These are phyloP conservation scores for Xylariomycetidae sp. DNA, from an alignment of 2,329 filamentous ascomycete species.

Conservation along the genomic window DNA sequence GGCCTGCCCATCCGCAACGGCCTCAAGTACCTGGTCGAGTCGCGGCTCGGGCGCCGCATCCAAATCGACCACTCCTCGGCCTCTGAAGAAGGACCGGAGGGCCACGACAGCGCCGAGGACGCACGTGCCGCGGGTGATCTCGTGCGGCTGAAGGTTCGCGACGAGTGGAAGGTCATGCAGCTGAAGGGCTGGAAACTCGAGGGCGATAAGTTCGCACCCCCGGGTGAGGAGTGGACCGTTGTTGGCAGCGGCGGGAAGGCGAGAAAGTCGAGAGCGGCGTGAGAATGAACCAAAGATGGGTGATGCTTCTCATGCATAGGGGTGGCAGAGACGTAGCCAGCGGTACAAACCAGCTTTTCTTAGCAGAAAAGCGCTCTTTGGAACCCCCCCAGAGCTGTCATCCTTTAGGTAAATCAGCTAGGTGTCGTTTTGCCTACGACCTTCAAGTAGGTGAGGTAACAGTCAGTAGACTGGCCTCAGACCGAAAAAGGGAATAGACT, in stretches of 20 bases:
- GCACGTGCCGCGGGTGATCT: slow-evolving; percentile 84
- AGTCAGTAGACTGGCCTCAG: no score
- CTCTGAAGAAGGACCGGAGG: slow-evolving; percentile 39
- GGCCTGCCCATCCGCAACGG: slow-evolving; percentile 74
- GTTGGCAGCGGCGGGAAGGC: no score
- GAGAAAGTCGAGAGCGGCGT: slow-evolving; percentile 15
- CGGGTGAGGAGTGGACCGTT: slow-evolving; percentile 21
- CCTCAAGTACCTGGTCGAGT: slow-evolving; percentile 67
- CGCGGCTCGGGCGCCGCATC: slow-evolving; percentile 68
- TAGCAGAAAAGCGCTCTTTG: no score
- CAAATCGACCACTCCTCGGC: slow-evolving; percentile 53
- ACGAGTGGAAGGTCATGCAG: slow-evolving; percentile 64
- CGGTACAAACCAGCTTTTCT: no score
- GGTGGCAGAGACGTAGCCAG: no score
- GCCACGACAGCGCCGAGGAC: slow-evolving; percentile 92
- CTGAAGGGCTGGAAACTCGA: slow-evolving; percentile 60
- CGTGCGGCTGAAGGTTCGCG: slow-evolving; percentile 63
- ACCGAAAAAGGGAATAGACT: no score
- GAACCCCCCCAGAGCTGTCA: no score
- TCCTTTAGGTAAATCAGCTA: no score
- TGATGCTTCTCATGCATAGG: no score
- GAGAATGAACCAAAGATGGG: no score
- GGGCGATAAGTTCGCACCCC: slow-evolving; percentile 40
- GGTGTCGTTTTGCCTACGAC: no score
- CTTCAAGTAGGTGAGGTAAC: no score